Conservation (phyloP, 192 early-diverging fungal species). For the Coemansia sp. region DNA sequence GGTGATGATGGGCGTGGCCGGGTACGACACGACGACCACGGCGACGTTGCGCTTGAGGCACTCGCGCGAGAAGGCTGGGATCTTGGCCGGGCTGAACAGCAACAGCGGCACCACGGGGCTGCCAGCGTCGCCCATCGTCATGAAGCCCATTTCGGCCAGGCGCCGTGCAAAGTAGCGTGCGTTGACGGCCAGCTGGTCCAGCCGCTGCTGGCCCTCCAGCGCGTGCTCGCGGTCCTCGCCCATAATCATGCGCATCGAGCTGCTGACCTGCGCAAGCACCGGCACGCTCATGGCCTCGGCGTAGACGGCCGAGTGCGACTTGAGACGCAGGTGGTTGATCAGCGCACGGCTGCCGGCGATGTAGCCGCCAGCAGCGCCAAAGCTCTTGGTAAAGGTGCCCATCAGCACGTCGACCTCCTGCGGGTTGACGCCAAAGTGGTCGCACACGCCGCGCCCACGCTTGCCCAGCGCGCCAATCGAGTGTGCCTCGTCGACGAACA, state of each 20-base stretch:
- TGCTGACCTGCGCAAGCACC: slow-evolving; percentile 86
- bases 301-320: slow-evolving; percentile 81
- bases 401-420: slow-evolving; percentile 89
- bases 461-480: slow-evolving; percentile 93
- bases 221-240: slow-evolving; percentile 81
- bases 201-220: slow-evolving; percentile 74
- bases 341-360: slow-evolving; percentile 74
- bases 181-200: slow-evolving; percentile 87
- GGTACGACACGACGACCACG: slow-evolving; percentile 95
- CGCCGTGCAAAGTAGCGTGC: slow-evolving; percentile 76
- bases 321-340: slow-evolving; percentile 77
- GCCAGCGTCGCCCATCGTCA: slow-evolving; percentile 84
- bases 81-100: slow-evolving; percentile 93
- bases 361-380: slow-evolving; percentile 96
- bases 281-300: slow-evolving; percentile 85
- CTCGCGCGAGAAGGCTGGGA: slow-evolving; percentile 94
- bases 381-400: slow-evolving; percentile 98
- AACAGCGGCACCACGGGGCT: slow-evolving; percentile 90
- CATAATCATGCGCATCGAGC: slow-evolving; percentile 88
- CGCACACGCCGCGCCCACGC: slow-evolving; percentile 92
- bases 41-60: slow-evolving; percentile 85
- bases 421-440: slow-evolving; percentile 91
- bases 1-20: slow-evolving; percentile 96
- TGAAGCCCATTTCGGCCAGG: slow-evolving; percentile 87
- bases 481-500: slow-evolving; percentile 98